Base-by-base conservation (phyloP, 2,329 filamentous ascomycete genomes). In the Phialemonium atrogriseum region DNA sequence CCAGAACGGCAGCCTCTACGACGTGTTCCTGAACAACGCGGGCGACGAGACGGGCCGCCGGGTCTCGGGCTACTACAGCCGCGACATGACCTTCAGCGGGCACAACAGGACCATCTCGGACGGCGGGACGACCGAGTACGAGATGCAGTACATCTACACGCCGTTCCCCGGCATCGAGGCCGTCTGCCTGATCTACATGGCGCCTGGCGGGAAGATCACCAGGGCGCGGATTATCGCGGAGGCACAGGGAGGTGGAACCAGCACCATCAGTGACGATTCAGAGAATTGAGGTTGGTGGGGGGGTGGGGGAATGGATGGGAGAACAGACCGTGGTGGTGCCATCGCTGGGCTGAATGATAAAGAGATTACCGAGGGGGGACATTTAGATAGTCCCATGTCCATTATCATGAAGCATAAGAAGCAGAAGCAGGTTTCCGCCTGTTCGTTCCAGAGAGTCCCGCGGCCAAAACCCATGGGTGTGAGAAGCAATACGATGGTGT, bases 41-140 rank as follows among this genome's bases (percentile, higher is more conserved):
- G 72, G 71, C 1, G 50, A 54, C 34, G 60, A 73, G 35, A 55
- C 51, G 10, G 49, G 55, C 3, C 49, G 58, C 24, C 48, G 46
- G 7, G 51, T 60, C 7, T 68, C 73, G 0, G 72, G 71, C 6
- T 60, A 47, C 34, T 75, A 72, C 46, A 46, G 50, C 32, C 54
- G 48, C 26, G 63, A 70, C 43, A 76, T 76, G 70, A 57, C 50
- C 8, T 73, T 71, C 46, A 73, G 60, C 23, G 69, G 70, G 4
- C 68, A 65, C 41, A 67, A 72, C 49, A 56, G 62, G 38, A 61
- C 58, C 12, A 54, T 64, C 27, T 50, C 53, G 10, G 59, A 69
- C 39, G 68, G 64, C 3, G 41, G 60, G 38, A 50, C 48, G 30
- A 49, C 56, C 27, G 64, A 67, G 34, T 62, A 56, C 39, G 68